phyloP scores from a whole-genome alignment of 495 filamentous ascomycete species.

The Hypoxylon rickii region DNA sequence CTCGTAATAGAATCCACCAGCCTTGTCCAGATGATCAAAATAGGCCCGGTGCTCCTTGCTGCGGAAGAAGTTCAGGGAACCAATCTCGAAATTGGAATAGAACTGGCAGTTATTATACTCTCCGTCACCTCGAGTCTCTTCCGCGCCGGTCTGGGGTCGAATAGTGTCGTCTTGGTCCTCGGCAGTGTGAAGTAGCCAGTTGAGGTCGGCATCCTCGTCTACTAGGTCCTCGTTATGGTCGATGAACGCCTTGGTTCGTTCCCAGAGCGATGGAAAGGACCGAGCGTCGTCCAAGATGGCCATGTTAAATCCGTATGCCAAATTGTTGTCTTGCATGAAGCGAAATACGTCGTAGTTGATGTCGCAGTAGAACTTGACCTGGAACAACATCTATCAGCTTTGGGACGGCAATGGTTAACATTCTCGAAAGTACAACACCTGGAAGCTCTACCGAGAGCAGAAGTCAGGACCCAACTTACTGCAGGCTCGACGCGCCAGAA shows the following conservation, averaged over 20 bases:
- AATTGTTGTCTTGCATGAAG: constrained; percentile 73
- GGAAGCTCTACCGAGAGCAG: background rate
- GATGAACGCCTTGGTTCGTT: constrained; percentile 50
- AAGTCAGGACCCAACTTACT: constrained; percentile 38
- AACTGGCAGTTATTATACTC: constrained; percentile 59
- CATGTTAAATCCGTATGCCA: constrained; percentile 69
- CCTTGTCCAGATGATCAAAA: constrained; percentile 61
- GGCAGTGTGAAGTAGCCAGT: constrained; percentile 51
- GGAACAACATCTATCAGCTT: constrained; percentile 8
- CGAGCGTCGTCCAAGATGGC: constrained; percentile 58
- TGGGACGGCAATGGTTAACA: background rate
- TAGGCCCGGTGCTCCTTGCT: constrained; percentile 58
- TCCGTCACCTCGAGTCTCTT: constrained; percentile 15
- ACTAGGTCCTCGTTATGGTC: constrained; percentile 51
- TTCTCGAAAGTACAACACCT: background rate
- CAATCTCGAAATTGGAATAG: constrained; percentile 68
- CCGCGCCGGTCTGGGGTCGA: constrained; percentile 12
- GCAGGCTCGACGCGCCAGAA: constrained; percentile 77
- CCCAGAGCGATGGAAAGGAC: constrained; percentile 56
- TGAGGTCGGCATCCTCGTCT: constrained; percentile 54
- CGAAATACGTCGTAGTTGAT: constrained; percentile 73
- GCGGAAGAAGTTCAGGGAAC: constrained; percentile 64
- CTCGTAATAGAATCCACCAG: constrained; percentile 66
- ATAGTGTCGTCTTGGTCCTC: constrained; percentile 14
- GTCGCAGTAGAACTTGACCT: constrained; percentile 68